These are phyloP conservation scores for Zizania palustris DNA, from an alignment of 202 grass and related monocot species.

Conservation along the genomic window DNA sequence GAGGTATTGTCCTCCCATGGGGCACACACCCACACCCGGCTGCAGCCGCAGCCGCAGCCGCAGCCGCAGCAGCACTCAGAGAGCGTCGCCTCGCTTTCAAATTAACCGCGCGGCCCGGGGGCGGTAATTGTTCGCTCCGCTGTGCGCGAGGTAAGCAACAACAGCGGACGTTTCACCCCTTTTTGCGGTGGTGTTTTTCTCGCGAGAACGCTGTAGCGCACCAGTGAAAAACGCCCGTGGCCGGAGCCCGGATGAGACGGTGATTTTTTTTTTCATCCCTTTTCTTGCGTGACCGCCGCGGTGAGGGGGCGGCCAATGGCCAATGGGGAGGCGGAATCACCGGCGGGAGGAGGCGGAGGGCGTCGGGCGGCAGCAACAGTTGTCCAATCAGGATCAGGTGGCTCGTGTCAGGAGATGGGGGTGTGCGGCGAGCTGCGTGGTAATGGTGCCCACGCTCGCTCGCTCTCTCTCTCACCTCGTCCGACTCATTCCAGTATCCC, in stretches of 20 bases:
- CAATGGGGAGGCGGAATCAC: not conserved
- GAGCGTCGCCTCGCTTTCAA: not conserved
- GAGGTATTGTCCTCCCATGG: constrained; percentile 34
- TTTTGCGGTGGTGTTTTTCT: not conserved
- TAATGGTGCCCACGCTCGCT: constrained; percentile 30
- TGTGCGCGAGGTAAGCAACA: not conserved
- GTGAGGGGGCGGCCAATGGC: constrained; percentile 26
- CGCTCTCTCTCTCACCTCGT: too few species aligned
- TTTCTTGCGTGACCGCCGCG: not conserved
- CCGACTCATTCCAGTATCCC: too few species aligned
- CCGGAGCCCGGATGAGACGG: not conserved
- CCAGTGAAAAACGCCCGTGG: constrained; percentile 17
- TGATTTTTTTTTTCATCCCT: not conserved
- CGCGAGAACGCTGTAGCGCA: not conserved
- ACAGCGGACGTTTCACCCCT: constrained; percentile 27
- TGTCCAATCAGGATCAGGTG: constrained; percentile 86
- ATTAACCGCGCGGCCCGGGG: constrained; percentile 40
- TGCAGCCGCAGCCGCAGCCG: not conserved
- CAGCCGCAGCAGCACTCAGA: too few species aligned
- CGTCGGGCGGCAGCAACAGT: constrained; percentile 52
- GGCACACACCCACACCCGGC: constrained; percentile 22
- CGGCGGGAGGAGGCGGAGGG: not conserved
- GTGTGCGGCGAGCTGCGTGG: constrained; percentile 41
- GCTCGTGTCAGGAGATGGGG: constrained; percentile 58
- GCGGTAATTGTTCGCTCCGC: constrained; percentile 19